A percentile compares a stretch with the other conserved stretches of the same genome.
These are phyloP conservation scores for Phytophthora europaea DNA, from an alignment of 352 stramenopile genomes.

Conservation along the genomic window DNA sequence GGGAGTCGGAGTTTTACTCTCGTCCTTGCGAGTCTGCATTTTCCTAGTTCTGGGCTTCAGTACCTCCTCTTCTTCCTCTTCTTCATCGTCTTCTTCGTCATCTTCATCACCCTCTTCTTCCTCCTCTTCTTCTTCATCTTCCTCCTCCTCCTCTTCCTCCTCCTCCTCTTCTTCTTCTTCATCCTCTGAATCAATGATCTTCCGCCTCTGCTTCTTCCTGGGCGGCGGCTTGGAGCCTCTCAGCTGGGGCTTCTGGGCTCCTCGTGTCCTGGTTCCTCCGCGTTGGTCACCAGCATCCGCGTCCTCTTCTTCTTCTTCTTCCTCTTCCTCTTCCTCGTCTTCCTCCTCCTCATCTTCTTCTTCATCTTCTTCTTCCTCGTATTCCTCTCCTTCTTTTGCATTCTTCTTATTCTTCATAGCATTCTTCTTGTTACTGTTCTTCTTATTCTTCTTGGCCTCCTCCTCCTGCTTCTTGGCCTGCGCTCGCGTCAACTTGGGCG, in stretches of 20 bases:
- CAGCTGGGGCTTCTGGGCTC: constrained; percentile 28
- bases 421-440: constrained; percentile 46
- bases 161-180: constrained; percentile 44
- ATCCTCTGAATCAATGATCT: constrained; percentile 52
- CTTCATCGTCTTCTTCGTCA: constrained; percentile 18
- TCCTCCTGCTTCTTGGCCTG: constrained; percentile 45
- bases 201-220: constrained; percentile 45
- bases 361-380: constrained; percentile 53
- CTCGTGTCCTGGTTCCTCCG: constrained; percentile 14
- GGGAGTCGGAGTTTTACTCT: constrained; percentile 30
- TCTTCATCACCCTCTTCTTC: constrained; percentile 37
- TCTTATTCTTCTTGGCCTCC: constrained; percentile 44
- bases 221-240: constrained; percentile 34
- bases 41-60: constrained; percentile 26
- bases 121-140: constrained; percentile 32
- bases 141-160: constrained; percentile 29
- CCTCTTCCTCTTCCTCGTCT: constrained; percentile 38
- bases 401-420: constrained; percentile 39
- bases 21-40: constrained; percentile 28
- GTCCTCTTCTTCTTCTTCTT: constrained; percentile 46
- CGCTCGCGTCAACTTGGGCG: constrained; percentile 45
- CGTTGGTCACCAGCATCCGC: constrained; percentile 40
- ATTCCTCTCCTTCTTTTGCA: constrained; percentile 43
- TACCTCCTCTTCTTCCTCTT: constrained; percentile 24
- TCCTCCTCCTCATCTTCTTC: constrained; percentile 57